Conservation (phyloP, 176 grass and related monocot species). For the Chloris gayana region DNA sequence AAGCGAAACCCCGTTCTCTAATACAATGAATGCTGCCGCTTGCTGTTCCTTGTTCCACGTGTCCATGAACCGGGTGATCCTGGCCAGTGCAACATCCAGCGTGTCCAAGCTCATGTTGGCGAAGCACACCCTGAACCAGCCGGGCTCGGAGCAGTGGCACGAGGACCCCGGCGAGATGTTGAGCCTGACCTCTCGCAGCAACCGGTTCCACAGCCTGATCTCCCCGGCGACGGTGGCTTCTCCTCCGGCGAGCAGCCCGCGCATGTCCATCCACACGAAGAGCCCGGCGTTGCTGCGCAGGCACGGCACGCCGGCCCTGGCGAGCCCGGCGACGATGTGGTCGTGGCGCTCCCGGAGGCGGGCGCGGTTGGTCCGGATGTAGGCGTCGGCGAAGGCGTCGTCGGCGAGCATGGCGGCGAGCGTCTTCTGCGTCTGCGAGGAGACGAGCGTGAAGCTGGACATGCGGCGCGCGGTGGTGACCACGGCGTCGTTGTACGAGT, state of each 20-base stretch:
- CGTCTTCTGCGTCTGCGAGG: conserved; percentile 88
- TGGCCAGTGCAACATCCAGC: conserved; percentile 67
- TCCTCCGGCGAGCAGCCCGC: conserved; percentile 46
- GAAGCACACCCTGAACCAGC: conserved; percentile 96
- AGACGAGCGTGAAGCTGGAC: conserved; percentile 95
- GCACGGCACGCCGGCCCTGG: conserved; percentile 63
- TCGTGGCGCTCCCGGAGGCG: conserved; percentile 66
- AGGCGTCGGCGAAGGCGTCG: conserved; percentile 50
- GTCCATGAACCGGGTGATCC: conserved; percentile 67
- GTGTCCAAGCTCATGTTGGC: conserved; percentile 84
- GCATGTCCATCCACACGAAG: conserved; percentile 93
- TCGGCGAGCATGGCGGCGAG: conserved; percentile 73
- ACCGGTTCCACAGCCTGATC: conserved; percentile 64
- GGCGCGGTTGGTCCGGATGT: conserved; percentile 68
- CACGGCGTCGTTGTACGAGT: conserved; percentile 85
- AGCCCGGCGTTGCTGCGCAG: conserved; percentile 71
- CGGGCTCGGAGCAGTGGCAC: conserved; percentile 83
- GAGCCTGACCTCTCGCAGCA: conserved; percentile 67
- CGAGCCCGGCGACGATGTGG: conserved; percentile 55
- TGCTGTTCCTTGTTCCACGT: conserved; percentile 42
- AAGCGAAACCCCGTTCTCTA: conserved; percentile 10
- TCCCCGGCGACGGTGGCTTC: conserved; percentile 41
- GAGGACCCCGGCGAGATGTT: conserved; percentile 89
- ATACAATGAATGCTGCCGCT: not conserved
- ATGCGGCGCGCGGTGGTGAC: conserved; percentile 80